phyloP scores from a whole-genome alignment of 2,329 filamentous ascomycete genomes.

The Alternaria ethzedia region DNA sequence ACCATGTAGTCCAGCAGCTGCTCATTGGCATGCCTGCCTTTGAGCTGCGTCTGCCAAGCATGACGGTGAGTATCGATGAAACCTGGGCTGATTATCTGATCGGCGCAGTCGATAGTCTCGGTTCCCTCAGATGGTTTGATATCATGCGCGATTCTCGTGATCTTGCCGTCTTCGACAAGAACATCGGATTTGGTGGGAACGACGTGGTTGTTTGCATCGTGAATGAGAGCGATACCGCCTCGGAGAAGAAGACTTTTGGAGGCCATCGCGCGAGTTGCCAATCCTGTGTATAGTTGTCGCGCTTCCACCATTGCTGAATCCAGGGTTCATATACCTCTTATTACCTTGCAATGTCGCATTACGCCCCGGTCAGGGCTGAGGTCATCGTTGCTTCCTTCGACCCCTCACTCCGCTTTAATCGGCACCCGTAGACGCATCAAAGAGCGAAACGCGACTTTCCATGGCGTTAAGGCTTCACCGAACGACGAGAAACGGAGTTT shows the following conservation, averaged over 20 bases:
- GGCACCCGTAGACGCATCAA: not conserved
- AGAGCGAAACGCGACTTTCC: not conserved
- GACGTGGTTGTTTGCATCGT: slow-evolving; percentile 44
- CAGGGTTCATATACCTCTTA: not conserved
- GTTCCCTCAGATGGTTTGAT: slow-evolving; percentile 37
- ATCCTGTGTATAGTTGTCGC: not conserved
- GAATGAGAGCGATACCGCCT: slow-evolving; percentile 47
- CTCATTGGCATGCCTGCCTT: slow-evolving; percentile 61
- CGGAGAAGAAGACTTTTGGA: slow-evolving; percentile 37
- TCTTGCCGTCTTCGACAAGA: slow-evolving; percentile 43
- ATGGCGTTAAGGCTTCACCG: not conserved
- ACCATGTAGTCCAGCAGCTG: slow-evolving; percentile 53
- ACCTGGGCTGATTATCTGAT: slow-evolving; percentile 62
- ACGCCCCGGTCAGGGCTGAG: not conserved
- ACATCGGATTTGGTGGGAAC: slow-evolving; percentile 39
- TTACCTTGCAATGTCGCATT: not conserved
- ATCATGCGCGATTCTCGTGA: slow-evolving; percentile 38
- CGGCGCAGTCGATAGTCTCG: slow-evolving; percentile 56
- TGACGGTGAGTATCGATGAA: slow-evolving; percentile 60
- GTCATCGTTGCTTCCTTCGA: not conserved
- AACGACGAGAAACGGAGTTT: not conserved
- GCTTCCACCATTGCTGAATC: not conserved
- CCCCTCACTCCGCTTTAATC: not conserved
- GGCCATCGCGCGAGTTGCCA: not conserved
- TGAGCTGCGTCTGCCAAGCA: slow-evolving; percentile 61